phyloP scores from a whole-genome alignment of 164 flowering plant species.

The Akebia trifoliata region DNA sequence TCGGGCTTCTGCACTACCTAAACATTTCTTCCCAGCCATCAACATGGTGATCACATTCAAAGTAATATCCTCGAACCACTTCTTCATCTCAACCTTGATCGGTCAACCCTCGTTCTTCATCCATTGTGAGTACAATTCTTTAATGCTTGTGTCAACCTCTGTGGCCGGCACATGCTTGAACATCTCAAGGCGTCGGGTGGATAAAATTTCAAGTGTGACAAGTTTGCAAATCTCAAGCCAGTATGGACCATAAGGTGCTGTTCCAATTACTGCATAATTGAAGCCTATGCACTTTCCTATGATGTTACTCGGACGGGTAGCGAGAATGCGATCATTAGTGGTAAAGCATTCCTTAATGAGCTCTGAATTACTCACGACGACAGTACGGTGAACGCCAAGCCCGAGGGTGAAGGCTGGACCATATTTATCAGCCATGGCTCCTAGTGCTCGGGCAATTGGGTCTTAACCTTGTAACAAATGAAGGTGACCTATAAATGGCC shows the following conservation, averaged over 20 bases:
- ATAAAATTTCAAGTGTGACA: slow-evolving; percentile 30
- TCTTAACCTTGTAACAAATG: slow-evolving; percentile 15
- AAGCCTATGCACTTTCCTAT: slow-evolving; percentile 22
- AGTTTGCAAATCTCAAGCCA: slow-evolving; percentile 48
- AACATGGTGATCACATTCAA: slow-evolving; percentile 19
- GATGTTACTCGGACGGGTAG: slow-evolving; percentile 20
- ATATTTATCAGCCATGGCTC: slow-evolving; percentile 32
- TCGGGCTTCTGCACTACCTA: no score
- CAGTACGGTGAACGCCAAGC: slow-evolving; percentile 25
- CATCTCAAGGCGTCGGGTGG: slow-evolving; percentile 30
- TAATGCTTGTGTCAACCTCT: slow-evolving; percentile 18
- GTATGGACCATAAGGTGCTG: slow-evolving; percentile 41
- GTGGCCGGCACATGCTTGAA: slow-evolving; percentile 23
- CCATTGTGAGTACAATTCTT: slow-evolving; percentile 16
- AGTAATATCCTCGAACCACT: slow-evolving; percentile 26
- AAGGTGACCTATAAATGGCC: slow-evolving; percentile 39
- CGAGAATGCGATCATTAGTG: slow-evolving; percentile 25
- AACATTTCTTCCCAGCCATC: slow-evolving; percentile 40
- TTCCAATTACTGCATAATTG: slow-evolving; percentile 30
- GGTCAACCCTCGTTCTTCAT: neutral
- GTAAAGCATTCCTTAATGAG: slow-evolving; percentile 40
- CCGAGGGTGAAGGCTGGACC: slow-evolving; percentile 32
- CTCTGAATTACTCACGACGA: slow-evolving; percentile 35
- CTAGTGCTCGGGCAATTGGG: slow-evolving; percentile 16
- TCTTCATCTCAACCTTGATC: slow-evolving; percentile 29